A percentile compares a stretch with the other conserved stretches of the same genome.
Evolutionary conservation across 352 stramenopile species (phyloP).

Genomic region (Phytopythium chamaehyphon): DNA sequence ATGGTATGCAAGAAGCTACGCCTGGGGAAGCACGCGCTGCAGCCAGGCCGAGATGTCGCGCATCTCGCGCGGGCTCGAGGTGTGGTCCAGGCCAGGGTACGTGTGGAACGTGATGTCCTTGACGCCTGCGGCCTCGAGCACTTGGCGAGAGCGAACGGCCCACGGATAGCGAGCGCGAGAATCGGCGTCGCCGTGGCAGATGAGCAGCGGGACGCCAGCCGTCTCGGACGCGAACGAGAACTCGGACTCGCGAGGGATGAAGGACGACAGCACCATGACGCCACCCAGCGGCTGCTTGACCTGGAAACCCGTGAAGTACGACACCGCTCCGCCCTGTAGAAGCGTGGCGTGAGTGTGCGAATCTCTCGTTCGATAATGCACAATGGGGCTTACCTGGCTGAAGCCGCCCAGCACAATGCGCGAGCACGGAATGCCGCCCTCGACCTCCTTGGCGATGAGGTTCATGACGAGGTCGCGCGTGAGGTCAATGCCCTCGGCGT

Average conservation of each 20-base stretch:
- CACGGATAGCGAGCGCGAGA: slow-evolving; percentile 43
- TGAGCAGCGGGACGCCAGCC: slow-evolving; percentile 49
- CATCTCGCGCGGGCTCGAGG: slow-evolving; percentile 46
- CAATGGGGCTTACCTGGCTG: slow-evolving; percentile 54
- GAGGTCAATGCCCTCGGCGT: slow-evolving; percentile 83
- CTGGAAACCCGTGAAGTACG: slow-evolving; percentile 74
- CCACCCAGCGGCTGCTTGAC: slow-evolving; percentile 54
- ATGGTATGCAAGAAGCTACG: not conserved
- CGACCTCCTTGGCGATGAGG: slow-evolving; percentile 75
- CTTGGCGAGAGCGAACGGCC: slow-evolving; percentile 35
- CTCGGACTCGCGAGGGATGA: slow-evolving; percentile 54
- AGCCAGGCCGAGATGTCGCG: slow-evolving; percentile 49
- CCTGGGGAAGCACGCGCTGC: slow-evolving; percentile 31
- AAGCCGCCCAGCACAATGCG: slow-evolving; percentile 94
- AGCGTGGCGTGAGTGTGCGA: no score
- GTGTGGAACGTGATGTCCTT: slow-evolving; percentile 56
- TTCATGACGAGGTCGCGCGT: slow-evolving; percentile 49
- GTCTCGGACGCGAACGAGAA: slow-evolving; percentile 44
- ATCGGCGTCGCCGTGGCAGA: slow-evolving; percentile 66
- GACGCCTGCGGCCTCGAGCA: slow-evolving; percentile 36
- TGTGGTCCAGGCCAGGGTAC: slow-evolving; percentile 58
- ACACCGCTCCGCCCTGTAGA: slow-evolving; percentile 80
- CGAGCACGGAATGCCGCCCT: slow-evolving; percentile 66
- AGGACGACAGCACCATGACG: slow-evolving; percentile 67
- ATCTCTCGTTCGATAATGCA: no score